Evolutionary conservation across 768 basidiomycete genomes (phyloP).

Genomic region (Termitomyces heimii): DNA sequence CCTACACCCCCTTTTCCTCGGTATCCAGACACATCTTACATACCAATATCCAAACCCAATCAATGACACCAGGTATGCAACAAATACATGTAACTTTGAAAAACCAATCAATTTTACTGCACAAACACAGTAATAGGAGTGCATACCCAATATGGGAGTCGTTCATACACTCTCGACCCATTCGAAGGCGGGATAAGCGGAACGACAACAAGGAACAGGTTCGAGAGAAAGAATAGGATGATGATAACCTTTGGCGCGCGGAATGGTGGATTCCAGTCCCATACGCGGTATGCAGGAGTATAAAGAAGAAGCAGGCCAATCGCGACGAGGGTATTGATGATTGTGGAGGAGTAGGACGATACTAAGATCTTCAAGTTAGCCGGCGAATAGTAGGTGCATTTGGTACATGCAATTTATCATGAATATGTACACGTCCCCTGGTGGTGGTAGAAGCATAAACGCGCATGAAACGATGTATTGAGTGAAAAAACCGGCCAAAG

Average conservation of each 20-base stretch:
- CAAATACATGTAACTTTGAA: constrained; percentile 42
- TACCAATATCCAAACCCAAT: constrained; percentile 56
- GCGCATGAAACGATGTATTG: constrained; percentile 57
- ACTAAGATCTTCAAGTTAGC: constrained; percentile 27
- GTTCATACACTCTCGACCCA: constrained; percentile 45
- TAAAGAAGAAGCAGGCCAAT: constrained; percentile 61
- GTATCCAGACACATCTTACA: constrained; percentile 44
- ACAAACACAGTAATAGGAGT: constrained; percentile 20
- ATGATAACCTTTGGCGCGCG: constrained; percentile 43
- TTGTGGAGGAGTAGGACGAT: constrained; percentile 47
- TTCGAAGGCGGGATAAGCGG: constrained; percentile 58
- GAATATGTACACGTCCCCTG: constrained; percentile 74
- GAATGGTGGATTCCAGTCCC: constrained; percentile 64
- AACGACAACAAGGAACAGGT: constrained; percentile 55
- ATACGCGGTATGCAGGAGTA: constrained; percentile 32
- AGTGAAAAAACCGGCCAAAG: constrained; percentile 53
- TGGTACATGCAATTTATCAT: constrained; percentile 50
- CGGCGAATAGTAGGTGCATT: neutral
- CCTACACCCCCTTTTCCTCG: constrained; percentile 39
- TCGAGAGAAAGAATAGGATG: constrained; percentile 55
- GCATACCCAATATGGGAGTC: constrained; percentile 67
- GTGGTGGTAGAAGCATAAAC: constrained; percentile 51
- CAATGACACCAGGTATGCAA: constrained; percentile 38
- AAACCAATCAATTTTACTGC: constrained; percentile 17
- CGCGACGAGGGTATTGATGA: constrained; percentile 57